Conservation (phyloP, 352 stramenopile species). For the Phytophthora parvispora region DNA sequence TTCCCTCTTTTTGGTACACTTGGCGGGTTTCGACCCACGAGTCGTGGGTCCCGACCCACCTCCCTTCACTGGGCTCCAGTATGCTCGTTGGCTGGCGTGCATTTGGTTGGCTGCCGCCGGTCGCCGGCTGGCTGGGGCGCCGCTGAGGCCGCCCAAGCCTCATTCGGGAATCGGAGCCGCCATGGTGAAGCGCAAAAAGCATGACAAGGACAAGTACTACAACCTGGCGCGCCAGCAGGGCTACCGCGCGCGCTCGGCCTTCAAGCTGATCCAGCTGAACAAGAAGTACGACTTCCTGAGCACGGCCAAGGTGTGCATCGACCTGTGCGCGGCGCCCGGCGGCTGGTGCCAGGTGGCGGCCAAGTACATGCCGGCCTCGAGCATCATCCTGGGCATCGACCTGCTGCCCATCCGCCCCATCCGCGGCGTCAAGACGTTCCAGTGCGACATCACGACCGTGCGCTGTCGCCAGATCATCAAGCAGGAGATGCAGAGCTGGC, state of each 20-base stretch:
- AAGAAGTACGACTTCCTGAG: conserved; percentile 99
- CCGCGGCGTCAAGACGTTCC: conserved; percentile 97
- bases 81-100: conserved; percentile 43
- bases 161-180: conserved; percentile 42
- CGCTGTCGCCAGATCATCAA: conserved; percentile 93
- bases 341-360: conserved; percentile 97
- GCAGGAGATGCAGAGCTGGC: conserved; percentile 93
- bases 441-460: conserved; percentile 96
- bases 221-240: conserved; percentile 99
- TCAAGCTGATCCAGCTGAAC: conserved; percentile 99
- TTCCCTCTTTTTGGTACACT: too few species aligned
- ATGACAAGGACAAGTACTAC: conserved; percentile 99
- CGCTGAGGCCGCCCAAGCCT: too few species aligned
- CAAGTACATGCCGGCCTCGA: conserved; percentile 95
- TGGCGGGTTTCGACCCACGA: too few species aligned
- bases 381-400: conserved; percentile 98
- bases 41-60: too few species aligned
- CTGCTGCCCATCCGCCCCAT: conserved; percentile 99
- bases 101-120: too few species aligned
- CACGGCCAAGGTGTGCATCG: conserved; percentile 98
- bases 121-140: too few species aligned
- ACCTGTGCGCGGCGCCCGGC: conserved; percentile 99
- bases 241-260: conserved; percentile 98
- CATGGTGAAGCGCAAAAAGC: conserved; percentile 98
- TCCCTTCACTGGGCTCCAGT: conserved; percentile 37